phyloP scores from a whole-genome alignment of 495 filamentous ascomycete genomes.

The Peziza echinospora region DNA sequence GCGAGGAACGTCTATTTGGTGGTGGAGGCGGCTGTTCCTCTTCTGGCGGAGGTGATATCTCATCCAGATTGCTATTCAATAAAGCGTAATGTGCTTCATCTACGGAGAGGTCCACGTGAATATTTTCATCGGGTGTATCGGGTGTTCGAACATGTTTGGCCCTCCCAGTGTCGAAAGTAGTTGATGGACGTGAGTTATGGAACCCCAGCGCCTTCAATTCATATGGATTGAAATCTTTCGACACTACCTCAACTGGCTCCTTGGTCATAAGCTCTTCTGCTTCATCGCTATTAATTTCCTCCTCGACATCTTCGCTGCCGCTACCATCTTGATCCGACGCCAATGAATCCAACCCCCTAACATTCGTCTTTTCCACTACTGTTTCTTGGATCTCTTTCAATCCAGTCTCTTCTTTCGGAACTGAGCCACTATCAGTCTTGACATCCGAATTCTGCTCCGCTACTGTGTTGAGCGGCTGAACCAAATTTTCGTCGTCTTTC shows the following conservation, averaged over 20 bases:
- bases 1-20: neutral
- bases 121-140: neutral
- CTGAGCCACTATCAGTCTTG: too few relatives aligned
- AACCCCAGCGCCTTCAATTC: conserved; percentile 9
- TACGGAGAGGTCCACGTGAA: neutral
- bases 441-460: too few relatives aligned
- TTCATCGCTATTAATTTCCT: conserved; percentile 2
- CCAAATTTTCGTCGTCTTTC: neutral
- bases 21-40: neutral
- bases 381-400: too few relatives aligned
- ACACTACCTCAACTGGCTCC: neutral
- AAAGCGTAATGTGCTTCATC: neutral
- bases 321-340: too few relatives aligned
- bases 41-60: neutral
- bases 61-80: neutral
- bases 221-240: conserved; percentile 10
- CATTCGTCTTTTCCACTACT: too few relatives aligned
- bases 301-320: neutral
- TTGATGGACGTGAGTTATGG: neutral
- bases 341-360: too few relatives aligned
- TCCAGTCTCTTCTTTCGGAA: too few relatives aligned
- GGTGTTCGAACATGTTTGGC: neutral
- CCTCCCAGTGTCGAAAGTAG: neutral
- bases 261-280: conserved; percentile 6
- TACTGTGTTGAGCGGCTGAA: too few relatives aligned